Conservation (phyloP, 331 rosid species). For the Erythrophleum ivorense region DNA sequence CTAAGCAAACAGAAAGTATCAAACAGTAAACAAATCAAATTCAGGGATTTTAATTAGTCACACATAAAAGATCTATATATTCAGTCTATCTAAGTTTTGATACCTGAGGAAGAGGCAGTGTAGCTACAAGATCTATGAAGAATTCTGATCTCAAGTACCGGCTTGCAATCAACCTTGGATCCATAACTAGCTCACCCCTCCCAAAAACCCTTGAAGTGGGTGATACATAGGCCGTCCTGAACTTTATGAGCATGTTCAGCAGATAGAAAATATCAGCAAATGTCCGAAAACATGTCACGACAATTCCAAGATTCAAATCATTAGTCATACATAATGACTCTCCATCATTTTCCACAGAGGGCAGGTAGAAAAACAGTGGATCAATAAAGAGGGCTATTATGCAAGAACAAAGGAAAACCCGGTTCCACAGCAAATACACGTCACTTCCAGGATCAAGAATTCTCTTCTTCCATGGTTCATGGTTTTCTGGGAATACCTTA, state of each 20-base stretch:
- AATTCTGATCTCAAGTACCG: conserved; percentile 78
- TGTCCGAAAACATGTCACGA: conserved; percentile 75
- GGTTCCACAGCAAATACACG: conserved; percentile 69
- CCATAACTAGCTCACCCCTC: conserved; percentile 86
- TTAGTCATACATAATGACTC: conserved; percentile 66
- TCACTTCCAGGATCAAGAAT: conserved; percentile 88
- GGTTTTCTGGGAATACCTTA: conserved; percentile 58
- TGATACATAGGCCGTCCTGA: conserved; percentile 77
- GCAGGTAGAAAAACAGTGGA: conserved; percentile 86
- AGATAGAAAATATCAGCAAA: conserved; percentile 78
- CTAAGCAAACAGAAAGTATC: too few species aligned
- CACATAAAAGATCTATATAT: too few species aligned
- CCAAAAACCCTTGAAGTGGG: conserved; percentile 90
- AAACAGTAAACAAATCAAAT: neutral
- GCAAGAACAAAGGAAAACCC: conserved; percentile 71
- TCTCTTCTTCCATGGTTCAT: conserved; percentile 53
- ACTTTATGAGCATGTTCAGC: conserved; percentile 71
- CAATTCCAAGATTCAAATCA: conserved; percentile 73
- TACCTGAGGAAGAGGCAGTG: conserved; percentile 97
- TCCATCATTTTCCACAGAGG: conserved; percentile 52
- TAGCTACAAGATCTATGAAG: conserved; percentile 74
- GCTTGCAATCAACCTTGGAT: conserved; percentile 61
- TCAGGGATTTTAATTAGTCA: neutral
- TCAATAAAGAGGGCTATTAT: conserved; percentile 79
- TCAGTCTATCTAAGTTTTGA: neutral